Percentiles rank a stretch among this genome's conserved stretches.
Evolutionary conservation across 2,329 filamentous ascomycete species (phyloP).

Genomic region (Claviceps pazoutovae): DNA sequence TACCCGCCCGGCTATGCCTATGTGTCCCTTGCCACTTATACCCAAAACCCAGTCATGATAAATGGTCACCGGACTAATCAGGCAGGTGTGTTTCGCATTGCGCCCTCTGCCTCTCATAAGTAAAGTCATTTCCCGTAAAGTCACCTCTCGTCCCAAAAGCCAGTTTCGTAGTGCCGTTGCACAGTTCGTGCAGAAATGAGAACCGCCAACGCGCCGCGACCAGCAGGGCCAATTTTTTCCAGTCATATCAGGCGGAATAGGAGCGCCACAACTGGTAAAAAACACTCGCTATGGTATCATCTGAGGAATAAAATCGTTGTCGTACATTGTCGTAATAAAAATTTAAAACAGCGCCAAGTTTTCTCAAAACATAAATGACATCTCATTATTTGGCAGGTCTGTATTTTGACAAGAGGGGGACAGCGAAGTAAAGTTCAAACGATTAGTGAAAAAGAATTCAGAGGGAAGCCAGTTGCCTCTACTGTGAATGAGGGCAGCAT

Average conservation of each 20-base stretch:
- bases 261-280: conserved; percentile 1
- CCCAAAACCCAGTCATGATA: background rate
- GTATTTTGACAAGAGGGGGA: background rate
- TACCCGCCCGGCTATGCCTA: background rate
- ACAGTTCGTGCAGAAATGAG: conserved; percentile 1
- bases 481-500: background rate
- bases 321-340: conserved; percentile 5
- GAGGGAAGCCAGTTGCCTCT: background rate
- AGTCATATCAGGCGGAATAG: background rate
- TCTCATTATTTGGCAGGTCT: conserved; percentile 10
- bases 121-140: background rate
- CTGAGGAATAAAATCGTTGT: conserved; percentile 4
- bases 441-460: background rate
- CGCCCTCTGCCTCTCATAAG: too few species aligned
- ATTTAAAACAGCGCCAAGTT: background rate
- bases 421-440: background rate
- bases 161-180: background rate
- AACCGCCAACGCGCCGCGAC: background rate
- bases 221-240: background rate
- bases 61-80: background rate
- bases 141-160: background rate
- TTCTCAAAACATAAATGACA: background rate
- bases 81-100: too few species aligned
- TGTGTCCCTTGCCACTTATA: background rate
- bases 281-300: conserved; percentile 8